Evolutionary conservation across 1,139 yeast genomes (phyloP).

Genomic region (Yamadazyma spencermartinsiae): DNA sequence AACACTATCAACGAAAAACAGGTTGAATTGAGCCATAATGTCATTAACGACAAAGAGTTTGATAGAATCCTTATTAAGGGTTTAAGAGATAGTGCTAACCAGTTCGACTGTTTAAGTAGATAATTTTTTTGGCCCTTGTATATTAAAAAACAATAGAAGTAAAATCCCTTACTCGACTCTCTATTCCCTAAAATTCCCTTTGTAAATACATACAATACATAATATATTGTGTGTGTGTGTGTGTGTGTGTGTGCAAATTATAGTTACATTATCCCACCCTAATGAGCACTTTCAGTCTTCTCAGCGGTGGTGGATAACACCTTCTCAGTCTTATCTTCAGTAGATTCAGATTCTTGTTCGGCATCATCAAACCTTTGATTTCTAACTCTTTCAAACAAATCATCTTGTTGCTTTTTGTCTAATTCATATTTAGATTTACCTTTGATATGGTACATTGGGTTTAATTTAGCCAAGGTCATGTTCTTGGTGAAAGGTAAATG

Average conservation of each 20-base stretch:
- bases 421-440: slow-evolving; percentile 64
- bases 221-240: slow-evolving; percentile 1
- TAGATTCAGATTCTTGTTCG: slow-evolving; percentile 19
- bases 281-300: slow-evolving; percentile 8
- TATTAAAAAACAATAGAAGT: slow-evolving; percentile 2
- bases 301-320: slow-evolving; percentile 5
- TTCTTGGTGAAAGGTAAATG: slow-evolving; percentile 45
- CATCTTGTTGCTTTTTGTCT: slow-evolving; percentile 51
- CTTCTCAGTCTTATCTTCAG: slow-evolving; percentile 20
- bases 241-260: slow-evolving; percentile 1
- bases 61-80: slow-evolving; percentile 29
- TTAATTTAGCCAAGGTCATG: slow-evolving; percentile 54
- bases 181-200: slow-evolving; percentile 6
- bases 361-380: slow-evolving; percentile 19
- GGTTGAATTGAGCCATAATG: slow-evolving; percentile 13
- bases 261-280: background rate
- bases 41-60: slow-evolving; percentile 22
- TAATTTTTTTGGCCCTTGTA: slow-evolving; percentile 5
- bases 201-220: background rate
- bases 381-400: slow-evolving; percentile 49
- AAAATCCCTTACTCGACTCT: slow-evolving; percentile 4
- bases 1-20: slow-evolving; percentile 32
- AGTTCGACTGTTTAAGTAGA: slow-evolving; percentile 26
- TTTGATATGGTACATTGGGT: slow-evolving; percentile 73
- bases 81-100: slow-evolving; percentile 33